Evolutionary conservation across 176 grass and related monocot species (phyloP), one percentile per base, ranked within the genome.

Genomic region (Coix lacrymajobi): DNA sequence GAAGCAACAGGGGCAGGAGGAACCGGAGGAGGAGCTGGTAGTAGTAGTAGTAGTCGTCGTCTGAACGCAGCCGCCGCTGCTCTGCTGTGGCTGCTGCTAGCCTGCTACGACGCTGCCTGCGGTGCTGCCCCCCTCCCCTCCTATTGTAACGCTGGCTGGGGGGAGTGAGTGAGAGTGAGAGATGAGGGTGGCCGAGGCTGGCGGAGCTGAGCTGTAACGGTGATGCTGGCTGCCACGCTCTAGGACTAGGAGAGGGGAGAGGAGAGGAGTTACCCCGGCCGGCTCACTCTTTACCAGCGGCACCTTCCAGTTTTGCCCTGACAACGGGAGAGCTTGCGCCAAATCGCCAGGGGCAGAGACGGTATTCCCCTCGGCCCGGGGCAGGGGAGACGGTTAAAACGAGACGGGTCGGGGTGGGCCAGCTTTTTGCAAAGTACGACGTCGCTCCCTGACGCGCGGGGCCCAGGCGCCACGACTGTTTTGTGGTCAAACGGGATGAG

Each of bases 31-130:
- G 69, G 24, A 72, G 57, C 24, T 13, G n/a, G 8, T 3, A 10
- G 29, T 14, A 2, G 54, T 6, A 43, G 66, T 17, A 16, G 83
- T 61, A 37, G 83, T 74, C 66, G 83, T 61, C 30, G 83, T 74
- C 66, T 79, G 83, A 78, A 90, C 88, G 73, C 88, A 48, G 88
- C 56, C 11, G 83, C 72, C 4, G 82, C 76, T 39, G 36, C 49
- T 28, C 49, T 29, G 26, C 68, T 4, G 49, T 57, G 8, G 2
- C 51, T 22, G 20, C 51, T n/a, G 52, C 54, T n/a, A 22, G 20
- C 20, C 20, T 56, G 52, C 52, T 44, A 22, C 70, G 38, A 26
- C 3, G 17, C 37, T 30, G 4, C 49, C 73, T 52, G 37, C 37
- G 12, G 9, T 11, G 66, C 81, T 64, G n/a, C 45, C 17, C 62